Percentiles rank a stretch among this genome's conserved stretches.
phyloP scores from a whole-genome alignment of 2,329 filamentous ascomycete species.

The Scopulariopsis brevicaulis region DNA sequence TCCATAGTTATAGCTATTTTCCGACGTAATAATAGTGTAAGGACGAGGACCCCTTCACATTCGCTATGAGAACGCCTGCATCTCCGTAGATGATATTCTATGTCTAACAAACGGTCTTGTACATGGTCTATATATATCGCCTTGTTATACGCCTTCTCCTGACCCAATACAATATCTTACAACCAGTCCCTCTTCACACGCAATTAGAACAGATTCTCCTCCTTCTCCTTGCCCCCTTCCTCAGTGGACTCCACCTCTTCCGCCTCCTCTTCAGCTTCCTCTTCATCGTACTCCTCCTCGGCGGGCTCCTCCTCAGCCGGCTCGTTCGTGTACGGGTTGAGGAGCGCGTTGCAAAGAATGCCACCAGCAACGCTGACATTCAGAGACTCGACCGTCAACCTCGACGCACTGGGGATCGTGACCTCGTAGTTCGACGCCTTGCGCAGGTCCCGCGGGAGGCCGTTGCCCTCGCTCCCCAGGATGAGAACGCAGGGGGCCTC shows the following conservation, averaged over 20 bases:
- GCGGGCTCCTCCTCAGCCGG: not conserved
- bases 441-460: conserved; percentile 53
- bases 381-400: conserved; percentile 66
- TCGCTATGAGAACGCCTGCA: too few relatives aligned
- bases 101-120: too few relatives aligned
- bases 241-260: not conserved
- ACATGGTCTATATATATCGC: too few relatives aligned
- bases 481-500: conserved; percentile 65
- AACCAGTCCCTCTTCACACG: too few relatives aligned
- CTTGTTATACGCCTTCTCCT: too few relatives aligned
- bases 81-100: too few relatives aligned
- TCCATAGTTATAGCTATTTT: too few relatives aligned
- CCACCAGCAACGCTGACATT: conserved; percentile 87
- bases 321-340: not conserved
- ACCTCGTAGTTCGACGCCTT: conserved; percentile 54
- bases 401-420: conserved; percentile 49
- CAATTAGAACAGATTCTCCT: too few relatives aligned
- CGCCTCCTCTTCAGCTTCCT: not conserved
- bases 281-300: not conserved
- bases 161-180: too few relatives aligned
- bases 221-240: not conserved
- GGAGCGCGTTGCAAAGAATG: conserved; percentile 59
- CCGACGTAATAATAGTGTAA: too few relatives aligned
- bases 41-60: too few relatives aligned
- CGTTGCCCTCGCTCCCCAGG: conserved; percentile 71